Evolutionary conservation across 805 yeast genomes (phyloP).

Genomic region (Komagataella mondaviorum): DNA sequence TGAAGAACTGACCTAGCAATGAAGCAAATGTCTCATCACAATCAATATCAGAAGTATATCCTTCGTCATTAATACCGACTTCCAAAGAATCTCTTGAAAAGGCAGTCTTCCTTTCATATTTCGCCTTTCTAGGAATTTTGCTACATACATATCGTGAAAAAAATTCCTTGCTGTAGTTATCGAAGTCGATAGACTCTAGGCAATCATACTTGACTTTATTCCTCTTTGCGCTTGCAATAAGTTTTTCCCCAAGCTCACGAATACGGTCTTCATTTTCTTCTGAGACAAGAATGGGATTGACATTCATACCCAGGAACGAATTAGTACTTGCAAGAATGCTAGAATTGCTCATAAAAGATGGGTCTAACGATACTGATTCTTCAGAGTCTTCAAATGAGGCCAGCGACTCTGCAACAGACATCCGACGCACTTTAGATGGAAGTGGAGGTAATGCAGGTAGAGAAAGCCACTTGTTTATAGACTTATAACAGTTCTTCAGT

Average conservation of each 20-base stretch:
- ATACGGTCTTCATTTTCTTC: not conserved
- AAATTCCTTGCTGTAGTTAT: not conserved
- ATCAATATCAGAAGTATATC: not conserved
- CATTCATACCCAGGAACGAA: not conserved
- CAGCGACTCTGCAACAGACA: not conserved
- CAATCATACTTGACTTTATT: not conserved
- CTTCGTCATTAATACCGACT: not conserved
- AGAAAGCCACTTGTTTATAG: constrained; percentile 18
- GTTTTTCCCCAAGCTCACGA: not conserved
- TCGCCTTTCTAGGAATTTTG: not conserved
- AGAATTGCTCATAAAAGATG: not conserved
- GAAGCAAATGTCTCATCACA: not conserved
- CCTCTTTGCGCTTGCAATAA: not conserved
- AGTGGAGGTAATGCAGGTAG: not conserved
- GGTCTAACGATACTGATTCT: not conserved
- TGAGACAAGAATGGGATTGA: not conserved
- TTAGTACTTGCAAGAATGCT: not conserved
- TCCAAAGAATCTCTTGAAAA: not conserved
- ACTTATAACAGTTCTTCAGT: constrained; percentile 31
- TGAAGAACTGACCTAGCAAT: not conserved
- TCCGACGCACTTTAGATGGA: not conserved
- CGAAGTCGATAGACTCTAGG: not conserved
- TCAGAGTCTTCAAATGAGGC: not conserved
- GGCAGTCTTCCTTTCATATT: not conserved
- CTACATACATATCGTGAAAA: not conserved